Conservation (phyloP, 140 eudicot species). For the Stevia rebaudiana region DNA sequence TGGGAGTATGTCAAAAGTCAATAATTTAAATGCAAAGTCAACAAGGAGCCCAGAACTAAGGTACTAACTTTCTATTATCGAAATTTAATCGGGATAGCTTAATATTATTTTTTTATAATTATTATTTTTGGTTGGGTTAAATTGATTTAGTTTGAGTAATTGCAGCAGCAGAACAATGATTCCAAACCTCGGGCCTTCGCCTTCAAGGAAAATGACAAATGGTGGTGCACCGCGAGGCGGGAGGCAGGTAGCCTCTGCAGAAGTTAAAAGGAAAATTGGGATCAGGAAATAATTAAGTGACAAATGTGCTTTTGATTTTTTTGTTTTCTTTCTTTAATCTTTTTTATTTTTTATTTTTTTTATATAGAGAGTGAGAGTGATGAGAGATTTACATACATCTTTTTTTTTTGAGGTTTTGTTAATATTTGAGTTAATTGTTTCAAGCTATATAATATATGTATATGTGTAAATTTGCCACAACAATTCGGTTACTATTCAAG, state of each 20-base stretch:
- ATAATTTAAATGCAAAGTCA: slow-evolving; percentile 44
- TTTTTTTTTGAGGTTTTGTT: slow-evolving; percentile 15
- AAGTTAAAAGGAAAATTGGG: slow-evolving; percentile 56
- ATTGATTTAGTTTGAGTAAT: not conserved
- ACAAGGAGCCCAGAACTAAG: slow-evolving; percentile 55
- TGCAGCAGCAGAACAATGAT: slow-evolving; percentile 45
- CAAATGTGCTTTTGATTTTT: slow-evolving; percentile 4
- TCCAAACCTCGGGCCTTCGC: slow-evolving; percentile 47
- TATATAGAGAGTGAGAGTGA: slow-evolving; percentile 33
- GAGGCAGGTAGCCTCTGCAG: slow-evolving; percentile 43
- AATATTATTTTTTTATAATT: too few relatives aligned
- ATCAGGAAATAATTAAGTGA: slow-evolving; percentile 42
- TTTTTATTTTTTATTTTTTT: slow-evolving; percentile 3
- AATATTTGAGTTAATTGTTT: slow-evolving; percentile 18
- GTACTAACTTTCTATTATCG: slow-evolving; percentile 21
- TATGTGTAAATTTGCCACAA: slow-evolving; percentile 25
- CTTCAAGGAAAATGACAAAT: slow-evolving; percentile 40
- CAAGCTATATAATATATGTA: not conserved
- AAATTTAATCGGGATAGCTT: too few relatives aligned
- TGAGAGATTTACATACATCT: slow-evolving; percentile 25
- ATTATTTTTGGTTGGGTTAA: too few relatives aligned
- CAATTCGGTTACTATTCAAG: not conserved
- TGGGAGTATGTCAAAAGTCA: slow-evolving; percentile 47
- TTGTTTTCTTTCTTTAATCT: slow-evolving; percentile 3
- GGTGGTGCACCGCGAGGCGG: slow-evolving; percentile 44